A percentile compares a stretch with the other conserved stretches of the same genome.
Conservation (phyloP, 2,329 filamentous ascomycete species). For the Paramyrothecium roridum region DNA sequence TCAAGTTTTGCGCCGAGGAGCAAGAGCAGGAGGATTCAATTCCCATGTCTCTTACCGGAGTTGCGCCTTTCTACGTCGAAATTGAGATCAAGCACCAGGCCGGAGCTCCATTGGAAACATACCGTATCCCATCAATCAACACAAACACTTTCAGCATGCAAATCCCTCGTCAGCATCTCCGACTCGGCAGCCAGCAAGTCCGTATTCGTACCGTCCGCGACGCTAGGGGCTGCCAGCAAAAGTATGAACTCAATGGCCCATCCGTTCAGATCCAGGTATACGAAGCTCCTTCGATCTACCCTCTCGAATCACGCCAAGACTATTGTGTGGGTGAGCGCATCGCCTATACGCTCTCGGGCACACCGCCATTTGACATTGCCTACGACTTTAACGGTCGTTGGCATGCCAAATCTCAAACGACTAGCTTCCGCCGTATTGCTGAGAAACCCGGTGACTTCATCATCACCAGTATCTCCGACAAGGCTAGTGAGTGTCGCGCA, state of each 20-base stretch:
- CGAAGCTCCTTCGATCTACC: conserved; percentile 86
- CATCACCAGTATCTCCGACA: conserved; percentile 84
- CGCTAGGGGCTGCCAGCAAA: conserved; percentile 78
- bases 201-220: conserved; percentile 89
- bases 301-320: conserved; percentile 78
- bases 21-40: conserved; percentile 80
- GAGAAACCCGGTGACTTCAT: conserved; percentile 86
- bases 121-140: conserved; percentile 77
- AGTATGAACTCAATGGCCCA: conserved; percentile 66
- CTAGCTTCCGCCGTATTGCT: conserved; percentile 88
- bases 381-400: conserved; percentile 84
- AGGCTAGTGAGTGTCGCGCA: conserved; percentile 82
- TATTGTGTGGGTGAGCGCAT: conserved; percentile 96
- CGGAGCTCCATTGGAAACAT: conserved; percentile 73
- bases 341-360: conserved; percentile 85
- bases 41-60: conserved; percentile 78
- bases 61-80: conserved; percentile 85
- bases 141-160: conserved; percentile 73
- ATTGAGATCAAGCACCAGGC: conserved; percentile 91
- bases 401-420: conserved; percentile 75
- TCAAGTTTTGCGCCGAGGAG: conserved; percentile 91
- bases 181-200: conserved; percentile 84
- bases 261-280: conserved; percentile 89
- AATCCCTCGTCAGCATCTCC: conserved; percentile 80
- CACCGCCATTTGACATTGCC: conserved; percentile 86